These are phyloP conservation scores for Bjerkandera adusta DNA, from an alignment of 1,284 basidiomycete species.

Conservation along the genomic window DNA sequence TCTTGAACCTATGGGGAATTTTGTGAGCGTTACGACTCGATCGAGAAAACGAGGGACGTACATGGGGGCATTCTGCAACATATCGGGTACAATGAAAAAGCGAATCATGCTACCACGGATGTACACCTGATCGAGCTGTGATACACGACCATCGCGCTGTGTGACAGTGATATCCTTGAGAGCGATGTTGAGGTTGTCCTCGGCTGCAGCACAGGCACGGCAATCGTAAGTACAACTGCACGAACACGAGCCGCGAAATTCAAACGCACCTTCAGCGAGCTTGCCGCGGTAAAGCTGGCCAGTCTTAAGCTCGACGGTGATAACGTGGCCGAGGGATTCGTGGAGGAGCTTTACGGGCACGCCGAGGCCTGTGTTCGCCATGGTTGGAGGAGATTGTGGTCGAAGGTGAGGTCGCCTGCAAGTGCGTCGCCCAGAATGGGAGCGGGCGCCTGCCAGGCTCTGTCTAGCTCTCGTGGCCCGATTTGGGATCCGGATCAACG, in stretches of 20 bases:
- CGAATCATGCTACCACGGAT: constrained; percentile 97
- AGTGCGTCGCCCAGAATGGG: no score
- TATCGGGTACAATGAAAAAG: constrained; percentile 99
- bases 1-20: constrained; percentile 80
- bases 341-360: constrained; percentile 92
- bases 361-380: constrained; percentile 61
- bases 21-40: neutral
- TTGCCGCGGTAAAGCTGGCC: constrained; percentile 97
- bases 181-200: constrained; percentile 98
- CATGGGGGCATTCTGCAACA: constrained; percentile 99
- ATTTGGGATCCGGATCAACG: no score
- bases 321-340: constrained; percentile 93
- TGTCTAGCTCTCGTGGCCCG: neutral
- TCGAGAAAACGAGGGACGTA: constrained; percentile 40
- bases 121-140: constrained; percentile 99
- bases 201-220: constrained; percentile 57
- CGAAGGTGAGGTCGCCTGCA: constrained; percentile 7
- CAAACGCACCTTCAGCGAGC: constrained; percentile 81
- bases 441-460: no score
- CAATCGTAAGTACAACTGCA: constrained; percentile 13
- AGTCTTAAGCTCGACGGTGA: constrained; percentile 98
- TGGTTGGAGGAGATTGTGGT: constrained; percentile 17
- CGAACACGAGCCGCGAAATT: constrained; percentile 9
- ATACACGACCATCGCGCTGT: constrained; percentile 95
- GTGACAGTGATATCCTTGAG: constrained; percentile 98